Percentiles rank a stretch among this genome's conserved stretches.
phyloP scores from a whole-genome alignment of 2,329 filamentous ascomycete genomes.

The Claviceps monticola region DNA sequence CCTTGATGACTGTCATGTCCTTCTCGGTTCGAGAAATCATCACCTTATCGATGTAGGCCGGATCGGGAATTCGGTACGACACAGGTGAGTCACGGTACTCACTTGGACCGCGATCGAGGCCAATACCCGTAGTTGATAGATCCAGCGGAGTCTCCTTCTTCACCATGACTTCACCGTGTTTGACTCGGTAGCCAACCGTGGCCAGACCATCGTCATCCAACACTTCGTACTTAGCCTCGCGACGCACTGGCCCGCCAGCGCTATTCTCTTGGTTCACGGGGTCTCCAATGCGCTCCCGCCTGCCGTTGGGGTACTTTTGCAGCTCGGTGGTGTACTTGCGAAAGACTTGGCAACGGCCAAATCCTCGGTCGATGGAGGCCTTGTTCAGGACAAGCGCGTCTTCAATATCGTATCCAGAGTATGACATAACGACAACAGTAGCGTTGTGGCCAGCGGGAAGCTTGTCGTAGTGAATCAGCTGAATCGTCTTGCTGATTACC shows the following conservation, averaged over 20 bases:
- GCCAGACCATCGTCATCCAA: slow-evolving; percentile 82
- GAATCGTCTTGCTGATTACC: slow-evolving; percentile 94
- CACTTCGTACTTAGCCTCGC: slow-evolving; percentile 54
- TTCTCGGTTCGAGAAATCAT: slow-evolving; percentile 83
- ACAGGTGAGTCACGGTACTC: slow-evolving; percentile 55
- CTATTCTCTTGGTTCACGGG: slow-evolving; percentile 31
- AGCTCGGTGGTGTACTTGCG: slow-evolving; percentile 81
- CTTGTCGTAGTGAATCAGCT: slow-evolving; percentile 93
- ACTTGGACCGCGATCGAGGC: slow-evolving; percentile 48
- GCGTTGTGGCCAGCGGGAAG: slow-evolving; percentile 94
- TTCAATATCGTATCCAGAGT: slow-evolving; percentile 98
- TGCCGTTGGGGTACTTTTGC: slow-evolving; percentile 80
- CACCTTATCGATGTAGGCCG: slow-evolving; percentile 88
- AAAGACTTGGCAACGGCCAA: slow-evolving; percentile 96
- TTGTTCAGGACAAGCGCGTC: slow-evolving; percentile 96
- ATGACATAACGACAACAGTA: slow-evolving; percentile 97
- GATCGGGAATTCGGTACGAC: slow-evolving; percentile 73
- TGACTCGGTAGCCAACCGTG: slow-evolving; percentile 68
- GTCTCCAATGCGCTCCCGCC: slow-evolving; percentile 49
- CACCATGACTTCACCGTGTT: slow-evolving; percentile 71
- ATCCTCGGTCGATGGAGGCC: slow-evolving; percentile 85
- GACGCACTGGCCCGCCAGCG: slow-evolving; percentile 47
- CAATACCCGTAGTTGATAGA: slow-evolving; percentile 57
- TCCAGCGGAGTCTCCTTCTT: slow-evolving; percentile 81
- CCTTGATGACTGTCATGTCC: slow-evolving; percentile 78